Conservation (phyloP, 352 stramenopile genomes). For the Globisporangium cystogenes region DNA sequence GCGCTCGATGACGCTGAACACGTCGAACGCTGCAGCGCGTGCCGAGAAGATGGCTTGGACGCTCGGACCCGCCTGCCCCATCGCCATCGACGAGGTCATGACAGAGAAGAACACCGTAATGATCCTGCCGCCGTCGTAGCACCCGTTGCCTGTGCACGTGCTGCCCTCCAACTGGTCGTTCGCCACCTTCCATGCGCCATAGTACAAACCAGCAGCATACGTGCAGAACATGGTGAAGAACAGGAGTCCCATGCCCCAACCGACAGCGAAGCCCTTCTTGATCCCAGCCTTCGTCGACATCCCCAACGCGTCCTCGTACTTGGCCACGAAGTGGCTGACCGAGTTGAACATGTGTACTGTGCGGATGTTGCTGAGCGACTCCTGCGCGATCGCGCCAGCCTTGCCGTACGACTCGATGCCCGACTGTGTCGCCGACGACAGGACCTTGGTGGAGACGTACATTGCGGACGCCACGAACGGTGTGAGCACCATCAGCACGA, state of each 20-base stretch:
- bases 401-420: slow-evolving; percentile 58
- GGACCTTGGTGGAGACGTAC: slow-evolving; percentile 44
- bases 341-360: slow-evolving; percentile 82
- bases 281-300: slow-evolving; percentile 44
- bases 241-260: slow-evolving; percentile 55
- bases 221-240: slow-evolving; percentile 60
- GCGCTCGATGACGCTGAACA: slow-evolving; percentile 64
- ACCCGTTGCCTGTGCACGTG: slow-evolving; percentile 25
- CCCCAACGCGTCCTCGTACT: slow-evolving; percentile 48
- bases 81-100: slow-evolving; percentile 61
- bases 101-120: slow-evolving; percentile 66
- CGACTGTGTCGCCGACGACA: slow-evolving; percentile 38
- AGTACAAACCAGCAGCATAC: slow-evolving; percentile 76
- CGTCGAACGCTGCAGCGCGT: slow-evolving; percentile 46
- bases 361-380: slow-evolving; percentile 61
- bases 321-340: slow-evolving; percentile 43
- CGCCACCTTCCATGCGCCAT: slow-evolving; percentile 54
- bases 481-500: slow-evolving; percentile 62
- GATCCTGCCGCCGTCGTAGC: slow-evolving; percentile 59
- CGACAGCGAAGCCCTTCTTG: slow-evolving; percentile 41
- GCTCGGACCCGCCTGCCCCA: slow-evolving; percentile 60
- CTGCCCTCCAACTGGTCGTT: slow-evolving; percentile 53
- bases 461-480: slow-evolving; percentile 49
- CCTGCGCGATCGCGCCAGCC: slow-evolving; percentile 65
- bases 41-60: slow-evolving; percentile 48